A percentile compares a stretch with the other conserved stretches of the same genome.
Evolutionary conservation across 225 moss, liverwort and hornwort species (phyloP).

Genomic region (Polytrichum formosum): DNA sequence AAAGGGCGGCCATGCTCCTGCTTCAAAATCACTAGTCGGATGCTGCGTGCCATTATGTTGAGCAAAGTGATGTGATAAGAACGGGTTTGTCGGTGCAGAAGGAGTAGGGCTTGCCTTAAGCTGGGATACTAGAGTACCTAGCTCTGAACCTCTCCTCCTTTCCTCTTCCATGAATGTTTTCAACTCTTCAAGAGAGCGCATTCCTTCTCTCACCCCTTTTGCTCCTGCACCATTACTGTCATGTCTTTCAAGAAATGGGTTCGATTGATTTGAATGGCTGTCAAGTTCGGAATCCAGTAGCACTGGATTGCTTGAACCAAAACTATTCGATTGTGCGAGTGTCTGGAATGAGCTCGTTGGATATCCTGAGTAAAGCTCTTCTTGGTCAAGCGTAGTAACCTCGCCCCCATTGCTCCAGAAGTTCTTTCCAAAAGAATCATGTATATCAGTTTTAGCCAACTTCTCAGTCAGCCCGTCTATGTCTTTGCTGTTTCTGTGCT

Average conservation of each 20-base stretch:
- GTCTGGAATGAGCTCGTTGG: slow-evolving; percentile 32
- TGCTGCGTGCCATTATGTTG: slow-evolving; percentile 30
- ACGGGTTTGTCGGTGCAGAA: slow-evolving; percentile 41
- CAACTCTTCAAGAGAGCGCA: slow-evolving; percentile 64
- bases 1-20: slow-evolving; percentile 41
- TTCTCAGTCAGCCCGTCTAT: slow-evolving; percentile 29
- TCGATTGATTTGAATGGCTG: slow-evolving; percentile 19
- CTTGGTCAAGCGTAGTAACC: slow-evolving; percentile 27
- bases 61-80: slow-evolving; percentile 32
- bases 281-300: slow-evolving; percentile 29
- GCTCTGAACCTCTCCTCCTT: slow-evolving; percentile 65
- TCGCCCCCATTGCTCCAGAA: slow-evolving; percentile 54
- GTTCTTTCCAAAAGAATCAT: slow-evolving; percentile 51
- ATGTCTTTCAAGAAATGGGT: slow-evolving; percentile 39
- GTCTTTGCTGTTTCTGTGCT: slow-evolving; percentile 23
- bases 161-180: slow-evolving; percentile 74
- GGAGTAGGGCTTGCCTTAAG: slow-evolving; percentile 66
- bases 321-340: slow-evolving; percentile 30
- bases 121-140: slow-evolving; percentile 73
- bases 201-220: slow-evolving; percentile 48
- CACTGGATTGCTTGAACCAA: slow-evolving; percentile 31
- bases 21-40: slow-evolving; percentile 23
- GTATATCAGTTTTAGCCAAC: slow-evolving; percentile 37
- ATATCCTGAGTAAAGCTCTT: slow-evolving; percentile 27
- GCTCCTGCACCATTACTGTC: slow-evolving; percentile 40